Evolutionary conservation across 2,329 filamentous ascomycete genomes (phyloP), one percentile per base, ranked within the genome.

Genomic region (Chalaropsis ovoidea): DNA sequence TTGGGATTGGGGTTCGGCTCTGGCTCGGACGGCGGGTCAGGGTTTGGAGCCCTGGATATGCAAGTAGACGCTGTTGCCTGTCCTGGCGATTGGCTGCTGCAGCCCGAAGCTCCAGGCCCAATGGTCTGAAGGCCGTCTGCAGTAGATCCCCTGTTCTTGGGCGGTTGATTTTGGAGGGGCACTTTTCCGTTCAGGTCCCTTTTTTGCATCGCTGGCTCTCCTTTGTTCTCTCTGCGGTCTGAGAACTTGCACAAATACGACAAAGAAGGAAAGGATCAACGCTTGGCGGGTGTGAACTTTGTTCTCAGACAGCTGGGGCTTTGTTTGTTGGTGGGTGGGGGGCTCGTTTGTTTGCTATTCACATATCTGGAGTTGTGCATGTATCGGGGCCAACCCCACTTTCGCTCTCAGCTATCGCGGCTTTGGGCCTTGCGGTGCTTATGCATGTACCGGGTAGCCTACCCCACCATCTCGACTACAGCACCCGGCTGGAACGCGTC

Each of bases 41-140:
- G 52, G 52, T 58, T 58, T 58, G 17, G 54, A 35, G 15, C 54
- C 54, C 54, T 39, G 24, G 6, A 58, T 35, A 58, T 58, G 27
- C 52, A 56, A 19, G 27, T n/a, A 56, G 52, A n/a, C 52, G 22
- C 15, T 49, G 47, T 19, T 49, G 47, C 47, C 47, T 3, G 22
- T 35, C 31, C 31, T 35, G 31, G 31, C n/a, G 47, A 27, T 52
- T 27, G 10, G 47, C 47, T 6, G 35, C 47, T 6, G 35, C 47
- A 52, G 22, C 22, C 22, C 22, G 19, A 52, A 52, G 47, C 47
- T 52, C 27, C 4, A 39, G 8, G 35, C 35, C 8, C 8, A 39
- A 39, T 10, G 35, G 5, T 39, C 4, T 52, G 15, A 52, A 52
- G 54, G n/a, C 31, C 17, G 2, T 19, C 43, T 47, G 43, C 15